A percentile compares a stretch with the other conserved stretches of the same genome.
These are phyloP conservation scores for Sarcocystis neurona DNA, from an alignment of 169 alveolate species.

Conservation along the genomic window DNA sequence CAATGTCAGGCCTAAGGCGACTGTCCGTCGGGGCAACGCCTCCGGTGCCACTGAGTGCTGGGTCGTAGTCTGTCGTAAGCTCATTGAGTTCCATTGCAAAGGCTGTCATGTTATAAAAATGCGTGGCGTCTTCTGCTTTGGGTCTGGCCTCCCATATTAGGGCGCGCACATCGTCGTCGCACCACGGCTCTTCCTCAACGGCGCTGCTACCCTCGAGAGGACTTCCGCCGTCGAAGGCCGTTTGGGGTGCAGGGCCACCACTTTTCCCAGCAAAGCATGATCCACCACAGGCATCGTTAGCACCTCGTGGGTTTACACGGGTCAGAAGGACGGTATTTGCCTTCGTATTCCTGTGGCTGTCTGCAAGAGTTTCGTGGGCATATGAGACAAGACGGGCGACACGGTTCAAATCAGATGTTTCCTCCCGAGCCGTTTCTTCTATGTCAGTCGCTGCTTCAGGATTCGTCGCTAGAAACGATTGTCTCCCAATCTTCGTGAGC, in stretches of 20 bases:
- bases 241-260: no score
- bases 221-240: no score
- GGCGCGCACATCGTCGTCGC: not conserved
- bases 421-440: not conserved
- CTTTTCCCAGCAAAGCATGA: no score
- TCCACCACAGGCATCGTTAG: no score
- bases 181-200: not conserved
- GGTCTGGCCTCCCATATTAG: constrained; percentile 21
- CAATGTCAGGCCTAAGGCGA: constrained; percentile 27
- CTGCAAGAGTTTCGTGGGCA: not conserved
- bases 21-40: constrained; percentile 16
- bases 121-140: not conserved
- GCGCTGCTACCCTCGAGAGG: no score
- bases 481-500: not conserved
- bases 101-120: not conserved
- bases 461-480: not conserved
- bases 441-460: not conserved
- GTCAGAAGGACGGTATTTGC: no score
- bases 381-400: not conserved
- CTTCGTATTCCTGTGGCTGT: no score
- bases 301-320: no score
- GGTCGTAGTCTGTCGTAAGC: constrained; percentile 81
- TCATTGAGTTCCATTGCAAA: constrained; percentile 86
- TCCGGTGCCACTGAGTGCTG: not conserved
- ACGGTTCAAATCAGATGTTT: not conserved